Percentiles rank a stretch among this genome's conserved stretches.
Evolutionary conservation across 371 early-diverging fungal species (phyloP).

Genomic region (Lichtheimia ornata): DNA sequence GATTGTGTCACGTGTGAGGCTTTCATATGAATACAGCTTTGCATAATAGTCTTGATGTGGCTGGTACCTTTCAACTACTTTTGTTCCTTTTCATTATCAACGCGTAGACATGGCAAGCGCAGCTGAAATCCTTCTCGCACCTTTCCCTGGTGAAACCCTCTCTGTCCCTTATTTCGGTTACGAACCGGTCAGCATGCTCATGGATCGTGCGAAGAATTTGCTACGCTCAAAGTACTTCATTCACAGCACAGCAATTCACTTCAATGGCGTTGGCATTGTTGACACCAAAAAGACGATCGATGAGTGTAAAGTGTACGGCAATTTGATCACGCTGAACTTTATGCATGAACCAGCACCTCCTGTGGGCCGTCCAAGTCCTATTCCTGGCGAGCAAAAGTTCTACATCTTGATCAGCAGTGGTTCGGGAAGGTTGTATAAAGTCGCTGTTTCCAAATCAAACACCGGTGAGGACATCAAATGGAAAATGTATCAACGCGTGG

Average conservation of each 20-base stretch:
- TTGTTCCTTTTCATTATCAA: not conserved
- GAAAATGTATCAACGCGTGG: constrained; percentile 16
- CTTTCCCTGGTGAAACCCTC: not conserved
- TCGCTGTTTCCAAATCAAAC: constrained; percentile 47
- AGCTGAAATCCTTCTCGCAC: not conserved
- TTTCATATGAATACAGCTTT: too few species aligned
- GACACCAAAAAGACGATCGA: not conserved
- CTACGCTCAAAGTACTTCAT: not conserved
- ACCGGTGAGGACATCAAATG: constrained; percentile 77
- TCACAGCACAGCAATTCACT: not conserved
- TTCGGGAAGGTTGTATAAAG: not conserved
- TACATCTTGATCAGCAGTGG: not conserved
- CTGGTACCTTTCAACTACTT: too few species aligned
- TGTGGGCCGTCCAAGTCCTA: too few species aligned
- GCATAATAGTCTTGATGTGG: too few species aligned
- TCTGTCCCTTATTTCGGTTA: not conserved
- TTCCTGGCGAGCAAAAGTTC: not conserved
- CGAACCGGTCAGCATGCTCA: not conserved
- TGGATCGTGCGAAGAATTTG: not conserved
- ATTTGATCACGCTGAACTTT: not conserved
- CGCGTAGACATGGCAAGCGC: not conserved
- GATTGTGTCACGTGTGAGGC: too few species aligned
- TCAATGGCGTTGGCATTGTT: not conserved
- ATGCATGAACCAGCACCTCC: not conserved
- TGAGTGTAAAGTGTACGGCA: not conserved